Evolutionary conservation across 225 moss, liverwort and hornwort species (phyloP).

Genomic region (Polytrichum formosum): DNA sequence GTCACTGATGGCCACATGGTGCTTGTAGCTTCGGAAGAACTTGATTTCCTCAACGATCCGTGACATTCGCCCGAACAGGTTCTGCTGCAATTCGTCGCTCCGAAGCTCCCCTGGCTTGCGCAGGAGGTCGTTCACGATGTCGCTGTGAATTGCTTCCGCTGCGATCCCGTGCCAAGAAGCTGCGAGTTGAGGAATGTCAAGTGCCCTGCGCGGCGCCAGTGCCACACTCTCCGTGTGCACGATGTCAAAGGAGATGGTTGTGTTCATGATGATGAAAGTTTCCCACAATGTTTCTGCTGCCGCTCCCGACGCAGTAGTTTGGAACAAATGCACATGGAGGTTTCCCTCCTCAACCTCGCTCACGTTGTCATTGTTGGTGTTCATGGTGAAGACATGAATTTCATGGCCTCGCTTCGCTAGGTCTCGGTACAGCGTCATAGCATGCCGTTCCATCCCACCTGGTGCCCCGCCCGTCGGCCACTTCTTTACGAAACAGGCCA

Average conservation of each 20-base stretch:
- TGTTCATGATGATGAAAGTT: conserved; percentile 23
- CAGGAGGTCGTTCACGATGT: conserved; percentile 33
- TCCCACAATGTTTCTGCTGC: conserved; percentile 41
- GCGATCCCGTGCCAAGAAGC: conserved; percentile 93
- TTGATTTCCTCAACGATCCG: conserved; percentile 32
- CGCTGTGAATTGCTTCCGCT: conserved; percentile 53
- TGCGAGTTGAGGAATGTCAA: conserved; percentile 45
- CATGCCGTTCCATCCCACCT: conserved; percentile 81
- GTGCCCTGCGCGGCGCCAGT: conserved; percentile 57
- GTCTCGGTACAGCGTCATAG: conserved; percentile 72
- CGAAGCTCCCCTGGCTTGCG: conserved; percentile 36
- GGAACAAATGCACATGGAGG: conserved; percentile 67
- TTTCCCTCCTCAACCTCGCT: conserved; percentile 39
- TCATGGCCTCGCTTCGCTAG: conserved; percentile 76
- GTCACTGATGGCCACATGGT: conserved; percentile 57
- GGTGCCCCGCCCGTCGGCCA: conserved; percentile 82
- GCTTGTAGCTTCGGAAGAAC: conserved; percentile 39
- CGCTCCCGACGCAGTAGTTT: conserved; percentile 25
- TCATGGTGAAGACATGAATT: conserved; percentile 69
- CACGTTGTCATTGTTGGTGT: conserved; percentile 28
- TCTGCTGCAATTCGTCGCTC: conserved; percentile 20
- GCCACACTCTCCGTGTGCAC: conserved; percentile 86
- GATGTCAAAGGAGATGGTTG: conserved; percentile 38
- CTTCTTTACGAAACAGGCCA: conserved; percentile 82
- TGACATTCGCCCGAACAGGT: conserved; percentile 26